phyloP scores from a whole-genome alignment of 805 yeast genomes.

The Pichia heedii region DNA sequence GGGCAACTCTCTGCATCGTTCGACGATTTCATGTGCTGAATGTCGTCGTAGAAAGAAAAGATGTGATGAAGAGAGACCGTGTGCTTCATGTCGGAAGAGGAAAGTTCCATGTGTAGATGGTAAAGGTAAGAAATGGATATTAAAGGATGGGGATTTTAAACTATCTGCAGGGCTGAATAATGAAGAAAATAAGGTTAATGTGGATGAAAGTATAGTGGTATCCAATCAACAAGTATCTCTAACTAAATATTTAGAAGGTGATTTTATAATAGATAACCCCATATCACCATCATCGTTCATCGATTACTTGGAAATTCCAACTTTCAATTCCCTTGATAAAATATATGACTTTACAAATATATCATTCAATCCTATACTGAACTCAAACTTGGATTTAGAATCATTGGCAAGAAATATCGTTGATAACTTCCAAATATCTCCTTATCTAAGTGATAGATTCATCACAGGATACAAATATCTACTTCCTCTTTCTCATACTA shows the following conservation, averaged over 20 bases:
- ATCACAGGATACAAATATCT: background rate
- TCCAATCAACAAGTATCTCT: no score
- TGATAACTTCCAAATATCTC: background rate
- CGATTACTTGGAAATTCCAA: background rate
- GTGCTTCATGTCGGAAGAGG: conserved; percentile 31
- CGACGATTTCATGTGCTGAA: conserved; percentile 7
- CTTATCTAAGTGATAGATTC: background rate
- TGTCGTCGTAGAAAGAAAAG: conserved; percentile 39
- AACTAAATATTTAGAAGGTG: no score
- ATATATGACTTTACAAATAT: no score
- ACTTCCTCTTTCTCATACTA: conserved; percentile 1
- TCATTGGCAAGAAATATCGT: background rate
- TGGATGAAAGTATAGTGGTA: no score
- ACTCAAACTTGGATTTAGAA: background rate
- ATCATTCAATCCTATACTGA: background rate
- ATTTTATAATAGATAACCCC: no score
- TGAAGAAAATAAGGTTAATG: no score
- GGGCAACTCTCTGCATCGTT: background rate
- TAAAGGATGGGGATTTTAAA: no score
- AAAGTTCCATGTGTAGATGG: conserved; percentile 18
- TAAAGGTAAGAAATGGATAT: background rate
- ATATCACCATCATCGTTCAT: no score
- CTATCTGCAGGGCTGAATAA: no score
- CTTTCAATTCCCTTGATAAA: no score
- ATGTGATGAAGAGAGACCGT: conserved; percentile 38